These are phyloP conservation scores for Epicoccum sorghinum DNA, from an alignment of 2,329 filamentous ascomycete genomes.

Conservation along the genomic window DNA sequence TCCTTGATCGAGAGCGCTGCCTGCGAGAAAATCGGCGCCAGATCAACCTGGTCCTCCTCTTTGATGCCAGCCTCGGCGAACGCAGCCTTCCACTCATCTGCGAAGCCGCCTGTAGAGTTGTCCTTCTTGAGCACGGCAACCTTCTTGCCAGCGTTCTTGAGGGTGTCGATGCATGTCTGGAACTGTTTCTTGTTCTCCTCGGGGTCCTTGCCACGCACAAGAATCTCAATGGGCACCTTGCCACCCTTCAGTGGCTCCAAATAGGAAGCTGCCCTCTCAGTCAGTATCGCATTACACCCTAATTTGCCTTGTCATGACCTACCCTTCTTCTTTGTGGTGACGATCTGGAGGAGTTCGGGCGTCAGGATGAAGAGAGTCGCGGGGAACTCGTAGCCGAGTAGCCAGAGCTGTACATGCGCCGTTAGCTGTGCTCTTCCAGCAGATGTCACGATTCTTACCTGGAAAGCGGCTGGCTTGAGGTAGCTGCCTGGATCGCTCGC, in stretches of 20 bases:
- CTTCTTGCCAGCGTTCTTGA: slow-evolving; percentile 91
- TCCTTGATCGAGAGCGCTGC: slow-evolving; percentile 92
- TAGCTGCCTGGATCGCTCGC: slow-evolving; percentile 80
- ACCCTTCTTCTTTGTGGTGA: slow-evolving; percentile 99
- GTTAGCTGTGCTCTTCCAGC: slow-evolving; percentile 30
- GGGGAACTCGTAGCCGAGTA: slow-evolving; percentile 97
- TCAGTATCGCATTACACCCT: slow-evolving; percentile 20
- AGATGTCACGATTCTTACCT: slow-evolving; percentile 63
- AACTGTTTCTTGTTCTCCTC: slow-evolving; percentile 93
- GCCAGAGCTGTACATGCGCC: slow-evolving; percentile 76
- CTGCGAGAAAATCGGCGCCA: slow-evolving; percentile 79
- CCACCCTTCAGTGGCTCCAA: slow-evolving; percentile 90
- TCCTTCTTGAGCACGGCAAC: slow-evolving; percentile 87
- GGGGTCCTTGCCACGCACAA: slow-evolving; percentile 89
- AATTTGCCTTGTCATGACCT: slow-evolving; percentile 16
- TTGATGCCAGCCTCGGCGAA: slow-evolving; percentile 76
- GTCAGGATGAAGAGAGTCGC: slow-evolving; percentile 95
- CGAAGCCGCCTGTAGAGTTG: slow-evolving; percentile 82
- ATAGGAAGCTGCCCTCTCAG: slow-evolving; percentile 75
- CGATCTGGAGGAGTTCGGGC: slow-evolving; percentile 82
- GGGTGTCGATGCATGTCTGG: slow-evolving; percentile 78
- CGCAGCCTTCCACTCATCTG: slow-evolving; percentile 92
- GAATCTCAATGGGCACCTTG: slow-evolving; percentile 88
- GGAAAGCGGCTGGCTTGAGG: slow-evolving; percentile 95
- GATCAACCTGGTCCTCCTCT: slow-evolving; percentile 87